phyloP scores from a whole-genome alignment of 2,329 filamentous ascomycete genomes.

The Pezizomycotina sp. region DNA sequence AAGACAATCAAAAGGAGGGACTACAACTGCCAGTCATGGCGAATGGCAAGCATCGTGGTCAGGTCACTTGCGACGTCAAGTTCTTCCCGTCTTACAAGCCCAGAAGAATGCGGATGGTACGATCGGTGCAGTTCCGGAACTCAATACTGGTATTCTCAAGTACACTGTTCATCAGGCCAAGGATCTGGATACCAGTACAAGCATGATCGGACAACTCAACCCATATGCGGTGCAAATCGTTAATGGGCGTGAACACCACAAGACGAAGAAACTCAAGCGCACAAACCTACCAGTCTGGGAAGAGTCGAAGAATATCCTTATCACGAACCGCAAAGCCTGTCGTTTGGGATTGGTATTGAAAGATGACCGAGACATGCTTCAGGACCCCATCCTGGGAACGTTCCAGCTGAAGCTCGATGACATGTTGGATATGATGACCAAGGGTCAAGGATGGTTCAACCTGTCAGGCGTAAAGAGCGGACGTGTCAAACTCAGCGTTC shows the following conservation, averaged over 20 bases:
- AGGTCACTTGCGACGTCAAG: slow-evolving; percentile 63
- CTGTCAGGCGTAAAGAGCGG: slow-evolving; percentile 65
- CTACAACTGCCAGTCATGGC: slow-evolving; percentile 67
- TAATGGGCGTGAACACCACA: slow-evolving; percentile 80
- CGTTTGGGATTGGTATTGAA: slow-evolving; percentile 87
- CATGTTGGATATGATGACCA: slow-evolving; percentile 74
- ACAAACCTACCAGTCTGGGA: slow-evolving; percentile 97
- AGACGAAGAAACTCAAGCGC: slow-evolving; percentile 82
- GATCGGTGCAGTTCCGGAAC: slow-evolving; percentile 63
- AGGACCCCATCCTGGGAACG: slow-evolving; percentile 71
- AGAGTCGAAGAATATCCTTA: slow-evolving; percentile 82
- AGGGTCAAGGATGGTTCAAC: slow-evolving; percentile 94
- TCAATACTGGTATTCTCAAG: slow-evolving; percentile 81
- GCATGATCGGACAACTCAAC: slow-evolving; percentile 75
- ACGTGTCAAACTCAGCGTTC: slow-evolving; percentile 72
- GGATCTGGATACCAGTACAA: slow-evolving; percentile 83
- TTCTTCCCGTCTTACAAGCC: slow-evolving; percentile 87
- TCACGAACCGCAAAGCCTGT: slow-evolving; percentile 80
- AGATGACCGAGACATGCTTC: slow-evolving; percentile 72
- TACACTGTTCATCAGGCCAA: slow-evolving; percentile 94
- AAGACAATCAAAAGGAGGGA: slow-evolving; percentile 63
- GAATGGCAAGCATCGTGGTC: slow-evolving; percentile 68
- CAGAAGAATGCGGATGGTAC: slow-evolving; percentile 59
- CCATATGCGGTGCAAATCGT: slow-evolving; percentile 78
- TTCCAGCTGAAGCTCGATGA: slow-evolving; percentile 95